These are phyloP conservation scores for Omphalea diandra DNA, from an alignment of 441 rosid species.

Conservation along the genomic window DNA sequence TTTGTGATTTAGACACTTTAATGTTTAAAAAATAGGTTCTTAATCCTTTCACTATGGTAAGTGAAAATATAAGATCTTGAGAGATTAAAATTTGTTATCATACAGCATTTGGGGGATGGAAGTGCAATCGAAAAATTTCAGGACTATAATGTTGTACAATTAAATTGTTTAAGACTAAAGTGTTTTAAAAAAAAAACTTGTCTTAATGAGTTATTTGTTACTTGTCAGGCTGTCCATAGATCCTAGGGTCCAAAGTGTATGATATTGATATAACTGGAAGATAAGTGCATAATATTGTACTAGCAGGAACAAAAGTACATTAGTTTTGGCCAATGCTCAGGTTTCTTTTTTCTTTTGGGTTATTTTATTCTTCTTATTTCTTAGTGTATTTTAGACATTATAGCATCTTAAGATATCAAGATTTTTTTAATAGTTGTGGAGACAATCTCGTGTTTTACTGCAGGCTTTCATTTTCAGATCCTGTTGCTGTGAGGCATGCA, in stretches of 20 bases:
- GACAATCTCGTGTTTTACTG: conserved; percentile 24
- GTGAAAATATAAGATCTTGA: background rate
- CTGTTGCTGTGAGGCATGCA: conserved; percentile 98
- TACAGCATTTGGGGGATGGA: background rate
- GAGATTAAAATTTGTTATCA: background rate
- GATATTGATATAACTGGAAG: too few species aligned
- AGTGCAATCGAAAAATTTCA: background rate
- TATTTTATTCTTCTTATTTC: background rate
- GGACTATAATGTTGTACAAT: background rate
- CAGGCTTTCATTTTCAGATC: conserved; percentile 93
- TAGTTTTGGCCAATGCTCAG: too few species aligned
- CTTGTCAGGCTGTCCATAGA: background rate
- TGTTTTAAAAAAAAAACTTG: background rate
- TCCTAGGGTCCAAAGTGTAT: background rate
- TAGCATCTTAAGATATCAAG: background rate
- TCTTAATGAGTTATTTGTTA: too few species aligned
- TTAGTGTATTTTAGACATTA: background rate
- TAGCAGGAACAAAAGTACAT: background rate
- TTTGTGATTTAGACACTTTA: background rate
- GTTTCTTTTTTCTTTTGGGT: background rate
- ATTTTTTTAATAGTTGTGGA: background rate
- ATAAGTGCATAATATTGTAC: too few species aligned
- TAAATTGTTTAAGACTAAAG: background rate
- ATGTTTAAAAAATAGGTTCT: background rate
- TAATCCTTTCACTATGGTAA: background rate